phyloP scores from a whole-genome alignment of 1,284 basidiomycete species.

The Ganoderma lucidum region DNA sequence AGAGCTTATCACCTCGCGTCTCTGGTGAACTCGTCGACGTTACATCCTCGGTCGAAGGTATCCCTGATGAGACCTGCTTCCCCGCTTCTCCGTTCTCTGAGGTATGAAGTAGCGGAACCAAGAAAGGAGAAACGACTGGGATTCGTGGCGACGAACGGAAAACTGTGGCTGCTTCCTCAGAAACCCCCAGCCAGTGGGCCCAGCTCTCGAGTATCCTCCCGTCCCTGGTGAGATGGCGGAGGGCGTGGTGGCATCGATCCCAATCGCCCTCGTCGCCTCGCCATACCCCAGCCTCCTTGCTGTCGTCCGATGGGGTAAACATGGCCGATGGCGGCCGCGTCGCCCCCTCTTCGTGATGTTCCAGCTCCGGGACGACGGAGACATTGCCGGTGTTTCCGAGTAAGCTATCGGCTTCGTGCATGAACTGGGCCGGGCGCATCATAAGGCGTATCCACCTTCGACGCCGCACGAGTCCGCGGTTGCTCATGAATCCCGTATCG shows the following conservation, averaged over 20 bases:
- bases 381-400: constrained; percentile 12
- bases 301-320: constrained; percentile 26
- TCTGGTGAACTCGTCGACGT: constrained; percentile 5
- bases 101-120: constrained; percentile 10
- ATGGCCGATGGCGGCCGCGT: constrained; percentile 42
- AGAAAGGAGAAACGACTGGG: constrained; percentile 37
- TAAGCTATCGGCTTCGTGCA: constrained; percentile 15
- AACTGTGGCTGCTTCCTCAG: neutral
- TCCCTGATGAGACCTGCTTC: neutral
- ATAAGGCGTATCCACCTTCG: constrained; percentile 83
- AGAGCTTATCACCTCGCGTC: constrained; percentile 37
- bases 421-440: constrained; percentile 61
- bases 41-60: neutral
- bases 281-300: constrained; percentile 43
- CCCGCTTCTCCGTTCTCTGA: constrained; percentile 3
- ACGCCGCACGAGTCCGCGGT: constrained; percentile 77
- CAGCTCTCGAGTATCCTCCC: constrained; percentile 78
- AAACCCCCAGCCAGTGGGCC: constrained; percentile 61
- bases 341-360: constrained; percentile 33
- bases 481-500: constrained; percentile 61
- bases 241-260: constrained; percentile 60
- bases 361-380: constrained; percentile 21
- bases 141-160: constrained; percentile 13
- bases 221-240: constrained; percentile 64
- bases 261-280: constrained; percentile 63